Evolutionary conservation across 2,329 filamentous ascomycete species (phyloP), one percentile per base, ranked within the genome.

Genomic region (Arthrobotrys sinensis): DNA sequence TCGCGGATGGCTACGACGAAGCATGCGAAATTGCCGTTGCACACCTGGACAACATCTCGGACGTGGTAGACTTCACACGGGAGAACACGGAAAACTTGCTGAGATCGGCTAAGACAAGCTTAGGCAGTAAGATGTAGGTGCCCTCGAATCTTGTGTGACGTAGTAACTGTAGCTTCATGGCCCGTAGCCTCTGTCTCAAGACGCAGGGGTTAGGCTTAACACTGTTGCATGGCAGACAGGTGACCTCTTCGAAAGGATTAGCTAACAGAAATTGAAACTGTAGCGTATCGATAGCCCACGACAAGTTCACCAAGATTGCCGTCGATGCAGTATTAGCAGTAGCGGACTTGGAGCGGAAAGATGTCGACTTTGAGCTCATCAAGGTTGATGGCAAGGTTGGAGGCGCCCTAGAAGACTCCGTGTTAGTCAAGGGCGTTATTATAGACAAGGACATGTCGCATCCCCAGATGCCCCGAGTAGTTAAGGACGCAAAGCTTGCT

Each of bases 401-500:
- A 82, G 96, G 96, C 77, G 86, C 95, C 32, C 89, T 99, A 16
- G 95, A 98, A 85, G 96, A 99, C 85, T 93, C 94, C 4, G 86
- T 98, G 34, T 90, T 99, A 50, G 95, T 99, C 82, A 96, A 98
- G 87, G 96, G 96, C 84, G 96, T 99, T 81, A 97, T 99, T 84
- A 90, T 99, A 85, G 96, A 99, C 89, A 99, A 99, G 88, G 96
- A 99, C 87, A 99, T 99, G 85, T 98, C 96, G 40, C 96, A 99
- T 85, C 96, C 96, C 11, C 96, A 99, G 87, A 99, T 99, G 96
- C 96, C 96, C 10, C 93, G 92, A 63, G 94, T 97, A 86, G 95
- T 99, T 80, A 89, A 88, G 82, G 94, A 99, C 85, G 96, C 96
- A 83, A 98, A 97, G 88, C 91, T 99, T 83, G 96, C 96, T 82